Evolutionary conservation across 2,329 filamentous ascomycete genomes (phyloP).

Genomic region (Penicillium sp.): DNA sequence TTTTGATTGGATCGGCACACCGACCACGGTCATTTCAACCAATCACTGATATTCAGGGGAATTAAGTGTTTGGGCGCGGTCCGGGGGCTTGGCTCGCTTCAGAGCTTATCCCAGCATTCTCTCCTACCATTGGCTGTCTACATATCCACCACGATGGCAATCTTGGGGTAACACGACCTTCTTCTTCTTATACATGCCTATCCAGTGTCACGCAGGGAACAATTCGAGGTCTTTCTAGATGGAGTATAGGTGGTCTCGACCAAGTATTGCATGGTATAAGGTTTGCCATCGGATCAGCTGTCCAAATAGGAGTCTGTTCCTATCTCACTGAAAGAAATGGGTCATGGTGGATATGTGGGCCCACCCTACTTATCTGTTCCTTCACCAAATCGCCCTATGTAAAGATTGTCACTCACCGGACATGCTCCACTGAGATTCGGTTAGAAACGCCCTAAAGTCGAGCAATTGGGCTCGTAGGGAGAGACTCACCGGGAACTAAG

Average conservation of each 20-base stretch:
- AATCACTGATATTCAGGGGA: conserved; percentile 3
- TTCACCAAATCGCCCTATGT: conserved; percentile 23
- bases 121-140: neutral
- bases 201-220: too few species aligned
- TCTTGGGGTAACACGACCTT: conserved; percentile 5
- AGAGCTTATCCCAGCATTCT: conserved; percentile 4
- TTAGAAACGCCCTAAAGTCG: neutral
- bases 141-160: neutral
- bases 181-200: neutral
- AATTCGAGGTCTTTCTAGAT: too few species aligned
- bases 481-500: conserved; percentile 6
- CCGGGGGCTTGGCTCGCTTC: neutral
- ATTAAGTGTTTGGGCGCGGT: conserved; percentile 1
- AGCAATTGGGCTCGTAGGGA: neutral
- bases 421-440: neutral
- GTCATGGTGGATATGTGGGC: conserved; percentile 14
- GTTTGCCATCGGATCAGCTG: neutral
- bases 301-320: neutral
- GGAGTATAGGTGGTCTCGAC: too few species aligned
- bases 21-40: conserved; percentile 14
- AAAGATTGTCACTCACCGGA: conserved; percentile 10
- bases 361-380: conserved; percentile 13
- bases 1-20: conserved; percentile 9
- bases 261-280: neutral
- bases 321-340: neutral